These are phyloP conservation scores for Yamadazyma atlantica DNA, from an alignment of 1,139 yeast genomes.

Conservation along the genomic window DNA sequence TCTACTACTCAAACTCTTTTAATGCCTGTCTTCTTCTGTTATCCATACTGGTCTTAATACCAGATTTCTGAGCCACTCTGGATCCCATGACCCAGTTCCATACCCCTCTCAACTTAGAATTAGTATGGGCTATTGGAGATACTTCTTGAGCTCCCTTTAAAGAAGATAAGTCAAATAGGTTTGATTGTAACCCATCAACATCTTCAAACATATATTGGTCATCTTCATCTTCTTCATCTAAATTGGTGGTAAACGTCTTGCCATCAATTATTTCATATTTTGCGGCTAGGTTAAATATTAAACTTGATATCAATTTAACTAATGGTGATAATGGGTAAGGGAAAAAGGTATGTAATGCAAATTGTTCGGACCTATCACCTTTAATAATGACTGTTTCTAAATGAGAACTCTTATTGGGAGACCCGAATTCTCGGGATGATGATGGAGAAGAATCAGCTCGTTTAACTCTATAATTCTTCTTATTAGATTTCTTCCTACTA, in stretches of 20 bases:
- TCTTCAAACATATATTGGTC: conserved; percentile 26
- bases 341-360: conserved; percentile 43
- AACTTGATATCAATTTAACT: conserved; percentile 20
- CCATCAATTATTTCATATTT: conserved; percentile 26
- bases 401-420: conserved; percentile 18
- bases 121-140: conserved; percentile 27
- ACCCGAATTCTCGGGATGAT: not conserved
- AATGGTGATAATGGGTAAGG: conserved; percentile 40
- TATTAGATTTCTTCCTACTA: conserved; percentile 22
- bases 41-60: conserved; percentile 32
- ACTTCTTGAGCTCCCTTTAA: conserved; percentile 41
- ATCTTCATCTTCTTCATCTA: conserved; percentile 21
- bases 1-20: conserved; percentile 40
- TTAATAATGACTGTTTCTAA: conserved; percentile 22
- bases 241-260: conserved; percentile 27
- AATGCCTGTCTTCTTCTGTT: conserved; percentile 43
- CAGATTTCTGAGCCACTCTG: conserved; percentile 16
- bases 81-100: conserved; percentile 29
- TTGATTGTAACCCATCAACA: conserved; percentile 31
- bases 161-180: conserved; percentile 41
- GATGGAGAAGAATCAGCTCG: conserved; percentile 5
- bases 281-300: conserved; percentile 20
- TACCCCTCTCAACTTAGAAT: conserved; percentile 19
- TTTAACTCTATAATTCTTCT: conserved; percentile 15
- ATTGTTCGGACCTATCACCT: conserved; percentile 46